These are phyloP conservation scores for Rhynchospora breviuscula DNA, from an alignment of 176 grass and related monocot genomes.

Conservation along the genomic window DNA sequence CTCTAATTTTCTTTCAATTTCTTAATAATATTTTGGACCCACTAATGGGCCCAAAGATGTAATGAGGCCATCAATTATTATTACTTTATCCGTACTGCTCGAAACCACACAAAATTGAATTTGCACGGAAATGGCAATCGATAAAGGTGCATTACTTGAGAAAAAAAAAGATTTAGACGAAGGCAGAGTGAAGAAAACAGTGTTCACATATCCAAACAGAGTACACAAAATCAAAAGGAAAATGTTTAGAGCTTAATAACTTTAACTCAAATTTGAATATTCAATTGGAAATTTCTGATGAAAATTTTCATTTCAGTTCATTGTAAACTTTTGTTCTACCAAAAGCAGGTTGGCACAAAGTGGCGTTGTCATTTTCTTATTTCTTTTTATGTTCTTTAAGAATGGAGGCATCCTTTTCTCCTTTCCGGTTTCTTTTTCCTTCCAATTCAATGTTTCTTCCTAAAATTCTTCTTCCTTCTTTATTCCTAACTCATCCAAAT, in stretches of 20 bases:
- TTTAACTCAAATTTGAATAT: neutral
- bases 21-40: neutral
- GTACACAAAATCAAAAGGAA: neutral
- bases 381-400: neutral
- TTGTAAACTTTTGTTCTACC: neutral
- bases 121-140: neutral
- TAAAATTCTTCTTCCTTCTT: no score
- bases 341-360: neutral
- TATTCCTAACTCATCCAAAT: no score
- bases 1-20: conserved; percentile 2
- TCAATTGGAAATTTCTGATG: neutral
- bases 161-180: no score
- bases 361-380: neutral
- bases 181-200: neutral
- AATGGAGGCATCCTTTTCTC: neutral
- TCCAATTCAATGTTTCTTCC: no score
- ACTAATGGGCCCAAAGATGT: neutral
- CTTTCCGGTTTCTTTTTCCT: neutral
- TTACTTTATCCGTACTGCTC: neutral
- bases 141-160: neutral
- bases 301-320: neutral
- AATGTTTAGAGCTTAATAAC: neutral
- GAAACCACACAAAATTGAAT: neutral
- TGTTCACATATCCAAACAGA: neutral
- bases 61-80: neutral